These are phyloP conservation scores for Blepharisma japonicum DNA, from an alignment of 73 alveolate genomes.

Conservation along the genomic window DNA sequence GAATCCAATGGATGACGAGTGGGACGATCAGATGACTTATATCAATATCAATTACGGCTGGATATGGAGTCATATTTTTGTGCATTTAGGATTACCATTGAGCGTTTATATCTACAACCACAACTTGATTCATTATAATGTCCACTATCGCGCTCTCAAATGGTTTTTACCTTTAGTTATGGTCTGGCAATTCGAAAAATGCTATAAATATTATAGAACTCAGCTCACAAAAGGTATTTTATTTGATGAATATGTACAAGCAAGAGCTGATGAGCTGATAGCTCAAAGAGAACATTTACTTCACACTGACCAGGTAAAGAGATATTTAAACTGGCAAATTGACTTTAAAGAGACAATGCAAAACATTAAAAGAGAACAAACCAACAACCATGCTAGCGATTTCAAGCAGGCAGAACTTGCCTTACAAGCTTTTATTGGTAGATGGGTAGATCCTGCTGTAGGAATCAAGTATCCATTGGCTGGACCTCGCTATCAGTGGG, in stretches of 20 bases:
- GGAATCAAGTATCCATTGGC: slow-evolving; percentile 31
- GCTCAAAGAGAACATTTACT: slow-evolving; percentile 64
- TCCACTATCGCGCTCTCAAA: slow-evolving; percentile 21
- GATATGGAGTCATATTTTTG: not conserved
- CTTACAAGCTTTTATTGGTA: slow-evolving; percentile 60
- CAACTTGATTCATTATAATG: slow-evolving; percentile 31
- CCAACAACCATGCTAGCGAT: slow-evolving; percentile 64
- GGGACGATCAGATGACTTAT: slow-evolving; percentile 81
- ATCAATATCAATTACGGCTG: slow-evolving; percentile 53
- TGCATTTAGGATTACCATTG: slow-evolving; percentile 14
- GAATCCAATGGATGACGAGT: slow-evolving; percentile 68
- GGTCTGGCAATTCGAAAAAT: slow-evolving; percentile 42
- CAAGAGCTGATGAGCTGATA: slow-evolving; percentile 77
- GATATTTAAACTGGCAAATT: slow-evolving; percentile 58
- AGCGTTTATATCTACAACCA: slow-evolving; percentile 23
- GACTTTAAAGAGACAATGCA: slow-evolving; percentile 56
- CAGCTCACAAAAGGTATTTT: slow-evolving; percentile 60
- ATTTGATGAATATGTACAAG: slow-evolving; percentile 71
- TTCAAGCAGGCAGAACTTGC: slow-evolving; percentile 67
- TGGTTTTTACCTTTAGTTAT: slow-evolving; percentile 35
- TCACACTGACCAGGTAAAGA: slow-evolving; percentile 46
- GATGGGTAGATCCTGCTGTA: slow-evolving; percentile 41
- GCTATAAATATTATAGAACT: slow-evolving; percentile 60
- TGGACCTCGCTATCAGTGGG: slow-evolving; percentile 19
- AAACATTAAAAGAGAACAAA: slow-evolving; percentile 63